Percentiles rank a stretch among this genome's conserved stretches.
phyloP scores from a whole-genome alignment of 306 rosid species.

The Vigna reflexopilosa region DNA sequence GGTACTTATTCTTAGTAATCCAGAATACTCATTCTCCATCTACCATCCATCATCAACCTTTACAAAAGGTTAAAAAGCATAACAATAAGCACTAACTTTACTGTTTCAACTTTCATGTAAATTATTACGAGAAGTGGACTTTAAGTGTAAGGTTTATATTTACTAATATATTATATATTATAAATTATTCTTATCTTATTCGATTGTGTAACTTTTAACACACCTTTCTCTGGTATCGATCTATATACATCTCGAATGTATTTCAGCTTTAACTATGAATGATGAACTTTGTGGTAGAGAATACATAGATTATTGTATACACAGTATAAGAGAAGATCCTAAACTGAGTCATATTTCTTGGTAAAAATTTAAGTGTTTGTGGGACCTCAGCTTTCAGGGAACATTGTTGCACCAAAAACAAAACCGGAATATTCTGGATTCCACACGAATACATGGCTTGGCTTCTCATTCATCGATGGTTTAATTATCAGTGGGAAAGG shows the following conservation, averaged over 20 bases:
- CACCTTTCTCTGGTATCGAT: no score
- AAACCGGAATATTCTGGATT: slow-evolving; percentile 50
- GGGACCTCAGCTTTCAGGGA: slow-evolving; percentile 53
- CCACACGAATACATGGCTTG: slow-evolving; percentile 55
- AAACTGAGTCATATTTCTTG: not conserved
- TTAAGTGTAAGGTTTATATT: no score
- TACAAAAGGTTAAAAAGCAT: not conserved
- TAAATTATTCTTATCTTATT: no score
- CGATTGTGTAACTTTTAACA: no score
- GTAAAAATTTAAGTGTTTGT: not conserved
- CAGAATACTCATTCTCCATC: not conserved
- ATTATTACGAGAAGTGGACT: not conserved
- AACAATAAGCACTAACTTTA: not conserved
- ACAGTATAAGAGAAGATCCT: not conserved
- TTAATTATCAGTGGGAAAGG: slow-evolving; percentile 53
- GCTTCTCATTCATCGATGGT: slow-evolving; percentile 52
- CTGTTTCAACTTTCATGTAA: slow-evolving; percentile 1
- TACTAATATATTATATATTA: no score
- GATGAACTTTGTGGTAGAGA: not conserved
- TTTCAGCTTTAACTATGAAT: not conserved
- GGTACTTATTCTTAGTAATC: slow-evolving; percentile 37
- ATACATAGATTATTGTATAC: not conserved
- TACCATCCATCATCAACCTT: not conserved
- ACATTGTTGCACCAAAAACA: slow-evolving; percentile 53
- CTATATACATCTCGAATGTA: rapidly evolving